Base-by-base conservation (phyloP, 768 basidiomycete species). In the Tricholoma sp. region DNA sequence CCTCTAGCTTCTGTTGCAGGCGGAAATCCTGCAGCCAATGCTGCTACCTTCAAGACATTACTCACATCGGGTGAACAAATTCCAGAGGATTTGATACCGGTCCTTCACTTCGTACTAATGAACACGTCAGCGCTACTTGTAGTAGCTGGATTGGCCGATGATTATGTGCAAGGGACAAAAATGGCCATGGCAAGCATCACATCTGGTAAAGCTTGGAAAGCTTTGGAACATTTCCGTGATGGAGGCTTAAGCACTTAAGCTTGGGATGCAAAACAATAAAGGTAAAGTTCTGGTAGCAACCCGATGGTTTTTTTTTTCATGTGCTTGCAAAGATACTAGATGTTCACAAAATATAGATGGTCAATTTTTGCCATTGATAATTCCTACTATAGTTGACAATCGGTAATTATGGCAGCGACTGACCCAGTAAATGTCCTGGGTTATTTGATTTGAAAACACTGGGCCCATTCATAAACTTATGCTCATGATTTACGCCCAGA, bases 81-180 rank as follows among this genome's bases (percentile, higher is more conserved):
- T n/a, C 85, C 87, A 0, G 73, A 75, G 53, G 70, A 70, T 4
- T 67, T 93, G 57, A 75, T 72, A 8, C 80, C 94, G 0, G 79
- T 96, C 36, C 71, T 85, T 50, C 86, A 97, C 65, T 98, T 94
- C 67, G 91, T 98, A 57, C 72, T 94, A 57, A 73, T 98, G 73
- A 98, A 99, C 64, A 83, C 95, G 2, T 86, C 94, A 4, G 95
- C 94, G 12, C 68, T 98, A 55, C 73, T 99, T 41, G 85, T 94
- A 28, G 84, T 98, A 3, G 85, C 91, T 6, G 94, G 94, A 5
- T 56, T 87, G 45, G 93, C 88, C 18, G 68, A 68, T 32, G 80
- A 83, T 64, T 92, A 81, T 66, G 78, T 79, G 62, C 80, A 92
- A 15, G 94, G 93, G 2, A 84, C 88, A 0, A 70, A 73, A 57